Evolutionary conservation across 2,329 filamentous ascomycete genomes (phyloP).

Genomic region (Dothiorella sarmentorum): DNA sequence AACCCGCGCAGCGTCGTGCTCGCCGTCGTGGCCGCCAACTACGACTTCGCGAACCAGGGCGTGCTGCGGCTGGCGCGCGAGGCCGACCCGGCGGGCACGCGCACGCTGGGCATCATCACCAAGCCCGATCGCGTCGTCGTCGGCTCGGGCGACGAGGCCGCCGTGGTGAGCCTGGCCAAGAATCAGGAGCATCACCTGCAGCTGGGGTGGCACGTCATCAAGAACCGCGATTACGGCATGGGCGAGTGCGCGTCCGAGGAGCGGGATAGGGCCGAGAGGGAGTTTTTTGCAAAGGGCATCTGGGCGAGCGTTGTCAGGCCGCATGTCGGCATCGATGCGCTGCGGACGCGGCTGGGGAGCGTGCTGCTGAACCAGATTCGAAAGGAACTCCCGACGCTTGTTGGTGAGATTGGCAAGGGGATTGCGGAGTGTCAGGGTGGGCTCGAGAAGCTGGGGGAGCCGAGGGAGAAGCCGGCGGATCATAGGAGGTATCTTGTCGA

Average conservation of each 20-base stretch:
- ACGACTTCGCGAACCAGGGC: constrained; percentile 54
- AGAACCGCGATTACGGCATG: constrained; percentile 39
- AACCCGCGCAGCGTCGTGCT: constrained; percentile 58
- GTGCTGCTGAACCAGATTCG: constrained; percentile 36
- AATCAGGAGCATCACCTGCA: constrained; percentile 41
- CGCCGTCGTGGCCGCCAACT: constrained; percentile 42
- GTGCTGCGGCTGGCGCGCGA: constrained; percentile 50
- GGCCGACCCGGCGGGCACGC: constrained; percentile 45
- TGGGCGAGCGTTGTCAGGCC: constrained; percentile 29
- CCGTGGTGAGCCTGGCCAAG: constrained; percentile 39
- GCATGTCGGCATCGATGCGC: constrained; percentile 46
- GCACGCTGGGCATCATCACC: constrained; percentile 57
- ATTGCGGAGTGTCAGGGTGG: constrained; percentile 23
- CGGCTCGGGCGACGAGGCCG: constrained; percentile 40
- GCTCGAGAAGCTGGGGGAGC: constrained; percentile 48
- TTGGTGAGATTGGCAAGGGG: constrained; percentile 46
- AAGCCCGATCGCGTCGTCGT: constrained; percentile 49
- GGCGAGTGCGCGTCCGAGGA: constrained; percentile 34
- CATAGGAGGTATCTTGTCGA: constrained; percentile 49
- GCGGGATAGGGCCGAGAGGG: constrained; percentile 37
- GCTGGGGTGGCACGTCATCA: constrained; percentile 55
- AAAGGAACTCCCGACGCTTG: constrained; percentile 29
- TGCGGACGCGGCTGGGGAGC: constrained; percentile 45
- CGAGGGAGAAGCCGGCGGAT: constrained; percentile 44
- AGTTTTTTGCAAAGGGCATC: constrained; percentile 32